Percentiles rank a stretch among this genome's conserved stretches.
phyloP scores from a whole-genome alignment of 2,329 filamentous ascomycete genomes.

The Fonsecaea multimorphosa region DNA sequence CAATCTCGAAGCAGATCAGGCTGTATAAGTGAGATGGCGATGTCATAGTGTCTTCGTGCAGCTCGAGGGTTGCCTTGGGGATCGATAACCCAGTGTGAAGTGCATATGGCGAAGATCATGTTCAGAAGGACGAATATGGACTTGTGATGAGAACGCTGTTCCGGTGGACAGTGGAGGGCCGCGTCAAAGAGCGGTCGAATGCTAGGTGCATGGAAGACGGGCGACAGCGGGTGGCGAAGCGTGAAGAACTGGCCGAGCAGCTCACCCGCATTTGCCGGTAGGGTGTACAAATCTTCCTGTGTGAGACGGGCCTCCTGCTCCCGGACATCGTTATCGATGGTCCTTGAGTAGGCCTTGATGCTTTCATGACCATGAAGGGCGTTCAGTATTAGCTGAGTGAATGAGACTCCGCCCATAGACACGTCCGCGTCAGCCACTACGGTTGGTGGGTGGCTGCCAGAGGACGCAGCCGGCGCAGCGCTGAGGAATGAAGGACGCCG shows the following conservation, averaged over 20 bases:
- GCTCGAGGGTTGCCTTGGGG: not conserved
- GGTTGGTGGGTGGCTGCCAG: not conserved
- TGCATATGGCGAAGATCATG: slow-evolving; percentile 10
- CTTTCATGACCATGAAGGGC: slow-evolving; percentile 7
- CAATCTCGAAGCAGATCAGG: slow-evolving; percentile 1
- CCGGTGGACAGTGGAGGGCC: not conserved
- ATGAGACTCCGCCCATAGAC: slow-evolving; percentile 3
- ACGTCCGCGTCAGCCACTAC: slow-evolving; percentile 2
- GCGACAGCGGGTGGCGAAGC: not conserved
- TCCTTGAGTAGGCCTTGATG: not conserved
- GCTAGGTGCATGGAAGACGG: slow-evolving; percentile 3
- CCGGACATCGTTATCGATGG: not conserved
- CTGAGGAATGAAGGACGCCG: not conserved
- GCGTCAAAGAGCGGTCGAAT: slow-evolving; percentile 2
- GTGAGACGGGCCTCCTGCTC: not conserved
- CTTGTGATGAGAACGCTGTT: not conserved
- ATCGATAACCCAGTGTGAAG: slow-evolving; percentile 3
- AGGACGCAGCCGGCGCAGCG: not conserved
- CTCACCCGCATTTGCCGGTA: slow-evolving; percentile 1
- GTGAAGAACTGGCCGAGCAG: slow-evolving; percentile 6
- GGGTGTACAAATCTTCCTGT: slow-evolving; percentile 2
- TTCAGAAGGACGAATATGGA: not conserved
- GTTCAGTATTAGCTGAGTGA: slow-evolving; percentile 6
- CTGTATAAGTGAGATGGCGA: not conserved
- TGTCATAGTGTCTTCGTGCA: slow-evolving; percentile 2